These are phyloP conservation scores for Quambalaria eucalypti DNA, from an alignment of 1,284 basidiomycete species.

Conservation along the genomic window DNA sequence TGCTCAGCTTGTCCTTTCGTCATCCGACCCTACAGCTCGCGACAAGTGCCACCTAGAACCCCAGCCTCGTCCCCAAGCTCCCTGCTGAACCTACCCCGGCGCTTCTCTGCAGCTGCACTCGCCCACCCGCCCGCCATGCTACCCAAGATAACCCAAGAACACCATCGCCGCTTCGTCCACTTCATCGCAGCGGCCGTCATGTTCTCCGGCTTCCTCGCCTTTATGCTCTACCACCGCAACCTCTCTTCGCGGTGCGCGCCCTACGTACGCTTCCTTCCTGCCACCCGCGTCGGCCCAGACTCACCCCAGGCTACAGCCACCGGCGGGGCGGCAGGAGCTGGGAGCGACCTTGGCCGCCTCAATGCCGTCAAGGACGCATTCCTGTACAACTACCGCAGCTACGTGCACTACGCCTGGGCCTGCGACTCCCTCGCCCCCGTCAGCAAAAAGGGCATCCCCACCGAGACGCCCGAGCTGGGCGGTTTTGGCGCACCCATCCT, in stretches of 20 bases:
- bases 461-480: slow-evolving; percentile 12
- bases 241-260: no score
- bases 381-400: slow-evolving; percentile 17
- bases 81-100: no score
- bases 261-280: no score
- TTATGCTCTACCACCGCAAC: no score
- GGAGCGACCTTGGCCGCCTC: slow-evolving; percentile 4
- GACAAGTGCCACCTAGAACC: no score
- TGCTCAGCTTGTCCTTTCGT: no score
- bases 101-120: background rate
- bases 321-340: background rate
- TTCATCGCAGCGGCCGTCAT: no score
- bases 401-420: slow-evolving; percentile 19
- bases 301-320: no score
- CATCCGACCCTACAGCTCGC: no score
- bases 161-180: background rate
- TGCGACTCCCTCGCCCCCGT: slow-evolving; percentile 24
- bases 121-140: background rate
- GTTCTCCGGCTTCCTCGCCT: no score
- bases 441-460: slow-evolving; percentile 10
- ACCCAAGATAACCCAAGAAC: background rate
- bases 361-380: slow-evolving; percentile 25
- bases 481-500: slow-evolving; percentile 34
- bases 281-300: no score
- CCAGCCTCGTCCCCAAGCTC: no score